Evolutionary conservation across 192 early-diverging fungal species (phyloP), one percentile per base, ranked within the genome.

Genomic region (Podila clonocystis): DNA sequence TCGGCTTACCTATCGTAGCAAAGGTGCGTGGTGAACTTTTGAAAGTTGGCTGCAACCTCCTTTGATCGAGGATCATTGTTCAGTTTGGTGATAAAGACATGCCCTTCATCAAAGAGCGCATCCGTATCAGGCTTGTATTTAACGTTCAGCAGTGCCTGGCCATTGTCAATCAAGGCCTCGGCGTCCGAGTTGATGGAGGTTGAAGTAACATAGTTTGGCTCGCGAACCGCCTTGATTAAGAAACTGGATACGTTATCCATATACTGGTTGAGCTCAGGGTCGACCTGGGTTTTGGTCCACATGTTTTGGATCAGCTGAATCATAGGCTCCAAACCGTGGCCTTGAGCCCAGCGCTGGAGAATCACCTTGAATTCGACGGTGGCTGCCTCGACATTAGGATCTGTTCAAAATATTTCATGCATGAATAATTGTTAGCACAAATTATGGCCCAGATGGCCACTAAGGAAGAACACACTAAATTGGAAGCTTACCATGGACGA

Each of bases 281-380:
- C 84, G 1, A 45, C 26, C 33, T 22, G 59, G 12, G 74, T 70
- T 17, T 67, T 72, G 11, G 29, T 12, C 57, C 67, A 69, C 20
- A 85, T 63, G n/a, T 74, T 59, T 31, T 83, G 60, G 22, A 85
- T 50, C 7, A 59, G 48, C 5, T 29, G 30, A 41, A 85, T 74
- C n/a, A 85, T 65, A 3, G 71, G 73, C 48, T 85, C 82, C 24
- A 85, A 59, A 9, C 62, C 28, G 24, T 83, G 66, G 5, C 76
- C 84, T 59, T 85, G 84, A 2, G 82, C 84, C 84, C 84, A 85
- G 15, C 65, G 72, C 63, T 85, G 76, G 22, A 83, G 65, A 30
- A 85, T 83, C 13, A 79, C 52, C 57, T 85, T 80, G 48, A 82
- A 70, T 63, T 85, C 84, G 4, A 69, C 5, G 9, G 63, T 68